These are phyloP conservation scores for Podila epigama DNA, from an alignment of 192 early-diverging fungal genomes.

Conservation along the genomic window DNA sequence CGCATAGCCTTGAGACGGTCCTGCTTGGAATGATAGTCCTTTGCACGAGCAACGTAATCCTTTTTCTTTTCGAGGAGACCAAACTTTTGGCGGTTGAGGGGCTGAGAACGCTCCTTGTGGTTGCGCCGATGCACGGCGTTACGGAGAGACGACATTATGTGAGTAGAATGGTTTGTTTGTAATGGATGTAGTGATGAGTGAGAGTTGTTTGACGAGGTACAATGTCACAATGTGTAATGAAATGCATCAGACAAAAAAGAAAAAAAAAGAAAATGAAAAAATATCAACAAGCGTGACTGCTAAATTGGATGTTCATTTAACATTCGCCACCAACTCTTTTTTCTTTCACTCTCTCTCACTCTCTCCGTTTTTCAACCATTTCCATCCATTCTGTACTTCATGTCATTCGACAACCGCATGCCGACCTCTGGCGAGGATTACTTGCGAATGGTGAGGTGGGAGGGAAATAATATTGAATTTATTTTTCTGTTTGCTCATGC, in stretches of 20 bases:
- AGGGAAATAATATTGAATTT: no score
- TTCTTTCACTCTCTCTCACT: not conserved
- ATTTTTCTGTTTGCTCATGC: no score
- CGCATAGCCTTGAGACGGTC: slow-evolving; percentile 83
- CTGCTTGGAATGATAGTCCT: slow-evolving; percentile 89
- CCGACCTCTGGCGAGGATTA: slow-evolving; percentile 44
- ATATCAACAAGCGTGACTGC: not conserved
- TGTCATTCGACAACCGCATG: slow-evolving; percentile 18
- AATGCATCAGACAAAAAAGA: not conserved
- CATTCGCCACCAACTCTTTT: not conserved
- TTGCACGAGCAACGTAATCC: slow-evolving; percentile 95
- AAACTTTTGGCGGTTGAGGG: slow-evolving; percentile 61
- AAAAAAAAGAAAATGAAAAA: not conserved
- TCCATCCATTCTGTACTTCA: not conserved
- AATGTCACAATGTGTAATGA: not conserved
- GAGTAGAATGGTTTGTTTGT: not conserved
- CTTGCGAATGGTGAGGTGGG: slow-evolving; percentile 41
- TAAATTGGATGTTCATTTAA: no score
- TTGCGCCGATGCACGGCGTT: slow-evolving; percentile 88
- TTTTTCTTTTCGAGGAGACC: slow-evolving; percentile 98
- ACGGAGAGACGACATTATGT: slow-evolving; percentile 69
- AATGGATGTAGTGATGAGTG: not conserved
- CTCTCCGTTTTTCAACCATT: not conserved
- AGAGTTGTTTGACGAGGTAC: not conserved
- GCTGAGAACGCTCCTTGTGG: slow-evolving; percentile 90